Conservation (phyloP, 2,329 filamentous ascomycete species). For the Falciphora oryzae region DNA sequence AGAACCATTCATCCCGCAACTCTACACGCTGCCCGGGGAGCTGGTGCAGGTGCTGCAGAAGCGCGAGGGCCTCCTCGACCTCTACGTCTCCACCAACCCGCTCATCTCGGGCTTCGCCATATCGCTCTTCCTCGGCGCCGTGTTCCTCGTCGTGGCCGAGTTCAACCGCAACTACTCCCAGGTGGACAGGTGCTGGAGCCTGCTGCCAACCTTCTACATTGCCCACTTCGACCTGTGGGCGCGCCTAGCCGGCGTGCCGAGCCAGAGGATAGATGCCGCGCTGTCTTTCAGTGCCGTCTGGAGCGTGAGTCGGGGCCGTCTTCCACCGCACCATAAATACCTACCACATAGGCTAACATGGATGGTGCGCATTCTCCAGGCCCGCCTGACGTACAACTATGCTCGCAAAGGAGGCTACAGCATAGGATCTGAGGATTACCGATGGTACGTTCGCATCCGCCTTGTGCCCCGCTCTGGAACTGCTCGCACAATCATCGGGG, state of each 20-base stretch:
- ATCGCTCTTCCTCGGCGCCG: slow-evolving; percentile 61
- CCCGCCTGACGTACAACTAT: slow-evolving; percentile 90
- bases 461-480: neutral
- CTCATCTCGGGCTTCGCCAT: slow-evolving; percentile 69
- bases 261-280: slow-evolving; percentile 65
- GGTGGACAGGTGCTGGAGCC: slow-evolving; percentile 86
- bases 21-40: slow-evolving; percentile 63
- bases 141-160: slow-evolving; percentile 74
- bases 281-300: slow-evolving; percentile 67
- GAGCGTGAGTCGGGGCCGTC: slow-evolving; percentile 56
- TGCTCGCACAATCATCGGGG: too few relatives aligned
- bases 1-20: slow-evolving; percentile 65
- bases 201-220: slow-evolving; percentile 83
- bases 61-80: slow-evolving; percentile 54
- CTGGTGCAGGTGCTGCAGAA: slow-evolving; percentile 55
- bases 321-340: neutral
- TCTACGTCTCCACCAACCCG: slow-evolving; percentile 85
- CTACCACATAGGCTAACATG: neutral
- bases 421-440: slow-evolving; percentile 88
- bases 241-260: slow-evolving; percentile 64
- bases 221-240: slow-evolving; percentile 82
- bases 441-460: slow-evolving; percentile 52
- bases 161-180: slow-evolving; percentile 95
- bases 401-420: slow-evolving; percentile 91
- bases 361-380: slow-evolving; percentile 36